Conservation (phyloP, 148 eudicot species). For the Camellia japonica region DNA sequence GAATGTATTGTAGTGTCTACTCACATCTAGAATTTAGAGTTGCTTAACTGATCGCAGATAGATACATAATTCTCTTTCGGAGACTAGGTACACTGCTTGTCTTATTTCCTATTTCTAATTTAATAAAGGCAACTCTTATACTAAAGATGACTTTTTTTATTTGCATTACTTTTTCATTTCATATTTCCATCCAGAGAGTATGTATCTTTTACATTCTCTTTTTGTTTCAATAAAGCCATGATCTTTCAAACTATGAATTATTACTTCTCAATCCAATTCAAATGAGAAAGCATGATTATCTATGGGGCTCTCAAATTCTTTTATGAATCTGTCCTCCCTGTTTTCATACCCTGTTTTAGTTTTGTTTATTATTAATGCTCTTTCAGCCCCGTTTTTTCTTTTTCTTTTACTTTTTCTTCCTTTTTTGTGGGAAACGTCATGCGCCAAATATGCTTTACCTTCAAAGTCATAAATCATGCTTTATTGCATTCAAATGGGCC, state of each 20-base stretch:
- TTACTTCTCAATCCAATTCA: not conserved
- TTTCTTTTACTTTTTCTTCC: not conserved
- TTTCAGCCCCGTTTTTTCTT: not conserved
- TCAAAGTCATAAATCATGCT: not conserved
- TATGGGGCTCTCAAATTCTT: not conserved
- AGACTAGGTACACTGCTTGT: not conserved
- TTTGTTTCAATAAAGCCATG: not conserved
- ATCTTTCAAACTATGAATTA: not conserved
- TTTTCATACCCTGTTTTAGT: not conserved
- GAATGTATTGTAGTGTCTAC: slow-evolving; percentile 9
- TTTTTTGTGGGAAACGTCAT: not conserved
- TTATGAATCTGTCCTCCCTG: not conserved
- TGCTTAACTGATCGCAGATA: not conserved
- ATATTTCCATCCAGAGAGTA: not conserved
- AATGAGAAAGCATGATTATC: not conserved
- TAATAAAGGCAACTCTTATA: not conserved
- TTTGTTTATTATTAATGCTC: not conserved
- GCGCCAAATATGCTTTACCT: not conserved
- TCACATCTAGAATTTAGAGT: slow-evolving; percentile 15
- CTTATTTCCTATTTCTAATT: not conserved
- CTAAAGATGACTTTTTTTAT: not conserved
- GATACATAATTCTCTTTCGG: not conserved
- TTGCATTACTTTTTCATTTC: not conserved
- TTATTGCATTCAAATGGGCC: not conserved
- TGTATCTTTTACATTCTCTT: not conserved